These are phyloP conservation scores for Pontederia paniculata DNA, from an alignment of 176 grass and related monocot species.

Conservation along the genomic window DNA sequence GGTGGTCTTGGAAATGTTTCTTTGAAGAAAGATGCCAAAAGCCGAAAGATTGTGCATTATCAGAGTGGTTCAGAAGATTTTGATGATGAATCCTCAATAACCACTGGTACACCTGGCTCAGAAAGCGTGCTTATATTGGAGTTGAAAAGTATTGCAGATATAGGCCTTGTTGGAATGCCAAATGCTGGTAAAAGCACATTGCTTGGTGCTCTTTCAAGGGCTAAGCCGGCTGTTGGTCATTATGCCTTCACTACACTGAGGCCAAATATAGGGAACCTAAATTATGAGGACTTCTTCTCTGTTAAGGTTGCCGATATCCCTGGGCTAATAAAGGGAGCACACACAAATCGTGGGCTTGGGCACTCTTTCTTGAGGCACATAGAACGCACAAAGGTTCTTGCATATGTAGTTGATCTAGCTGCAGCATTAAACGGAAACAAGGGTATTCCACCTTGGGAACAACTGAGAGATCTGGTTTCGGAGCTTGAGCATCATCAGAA, in stretches of 20 bases:
- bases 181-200: slow-evolving; percentile 87
- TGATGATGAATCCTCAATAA: slow-evolving; percentile 18
- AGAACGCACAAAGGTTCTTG: slow-evolving; percentile 74
- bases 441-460: slow-evolving; percentile 70
- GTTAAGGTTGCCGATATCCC: slow-evolving; percentile 85
- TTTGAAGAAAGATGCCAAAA: slow-evolving; percentile 26
- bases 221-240: slow-evolving; percentile 50
- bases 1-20: slow-evolving; percentile 58
- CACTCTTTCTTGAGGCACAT: slow-evolving; percentile 93
- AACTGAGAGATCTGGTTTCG: slow-evolving; percentile 44
- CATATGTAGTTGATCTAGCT: slow-evolving; percentile 65
- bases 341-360: slow-evolving; percentile 66
- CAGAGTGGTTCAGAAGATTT: not conserved
- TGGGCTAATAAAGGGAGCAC: slow-evolving; percentile 75
- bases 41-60: slow-evolving; percentile 27
- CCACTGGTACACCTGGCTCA: slow-evolving; percentile 38
- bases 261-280: slow-evolving; percentile 72
- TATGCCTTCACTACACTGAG: slow-evolving; percentile 78
- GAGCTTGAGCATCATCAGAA: slow-evolving; percentile 74
- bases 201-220: slow-evolving; percentile 58
- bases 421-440: slow-evolving; percentile 41
- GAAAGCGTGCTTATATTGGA: slow-evolving; percentile 67
- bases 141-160: slow-evolving; percentile 83
- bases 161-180: slow-evolving; percentile 77
- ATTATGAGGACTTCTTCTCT: slow-evolving; percentile 56